Base-by-base conservation (phyloP, 2,329 filamentous ascomycete species). In the Calonectria henricotiae region DNA sequence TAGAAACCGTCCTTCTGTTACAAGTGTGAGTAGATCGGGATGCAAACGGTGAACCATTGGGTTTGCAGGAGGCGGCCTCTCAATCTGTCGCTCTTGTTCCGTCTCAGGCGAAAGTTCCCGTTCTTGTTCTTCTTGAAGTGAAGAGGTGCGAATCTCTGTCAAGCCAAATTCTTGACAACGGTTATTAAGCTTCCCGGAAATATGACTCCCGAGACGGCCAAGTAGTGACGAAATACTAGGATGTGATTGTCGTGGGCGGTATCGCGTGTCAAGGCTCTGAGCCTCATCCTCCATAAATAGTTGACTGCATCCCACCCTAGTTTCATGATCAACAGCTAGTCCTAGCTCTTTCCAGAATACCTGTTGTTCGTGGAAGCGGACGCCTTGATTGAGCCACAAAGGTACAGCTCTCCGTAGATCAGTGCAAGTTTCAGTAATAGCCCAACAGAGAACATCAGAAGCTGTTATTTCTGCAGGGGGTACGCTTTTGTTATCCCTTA, bases 91-190 rank as follows among this genome's bases (percentile, higher is more conserved):
- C 74, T 94, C 89, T 30, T 87, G 80, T 72, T 94, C 89, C 0
- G 89, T 85, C 70, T 94, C 91, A 0, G 89, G 90, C 0, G 89
- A 84, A 0, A 94, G 82, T 71, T 94, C 92, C 0, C 91, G 85
- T 76, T 94, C 92, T 72, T 94, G 90, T 68, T 94, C 92, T 74
- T 93, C 90, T 3, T 88, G 81, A 0, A 93, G 79, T 0, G 81
- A 80, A 0, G 44, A 47, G 0, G 13, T 43, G 0, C 47, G 66
- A 1, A 74, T 13, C 1, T 72, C 27, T 1, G 55, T 62, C 2
- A 75, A 6, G 0, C 75, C 71, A 15, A 77, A 76, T 1, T 69
- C 68, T 0, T 64, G 5, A 3, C 73, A 75, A 0, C 63, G 63
- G 0, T 25, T 5, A 1, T 51, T 37, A n/a, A 76, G 62, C 0